Evolutionary conservation across 129 eudicot genomes (phyloP).

Genomic region (Heracleum sosnowskyi): DNA sequence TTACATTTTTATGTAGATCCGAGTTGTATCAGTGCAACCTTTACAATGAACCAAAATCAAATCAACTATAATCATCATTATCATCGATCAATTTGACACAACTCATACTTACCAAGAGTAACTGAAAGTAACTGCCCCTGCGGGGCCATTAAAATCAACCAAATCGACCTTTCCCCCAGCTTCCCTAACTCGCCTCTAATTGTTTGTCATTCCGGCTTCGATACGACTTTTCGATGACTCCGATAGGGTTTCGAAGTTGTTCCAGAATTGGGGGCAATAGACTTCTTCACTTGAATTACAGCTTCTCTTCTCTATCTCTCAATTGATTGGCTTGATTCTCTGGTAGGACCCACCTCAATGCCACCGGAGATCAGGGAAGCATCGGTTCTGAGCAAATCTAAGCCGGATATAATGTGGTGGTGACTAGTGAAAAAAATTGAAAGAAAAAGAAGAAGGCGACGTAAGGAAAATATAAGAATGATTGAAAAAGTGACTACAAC

Average conservation of each 20-base stretch:
- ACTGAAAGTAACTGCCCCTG: too few relatives aligned
- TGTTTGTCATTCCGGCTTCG: slow-evolving; percentile 57
- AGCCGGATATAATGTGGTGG: slow-evolving; percentile 31
- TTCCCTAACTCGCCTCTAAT: slow-evolving; percentile 22
- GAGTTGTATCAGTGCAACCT: too few relatives aligned
- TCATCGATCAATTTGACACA: too few relatives aligned
- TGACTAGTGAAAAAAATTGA: too few relatives aligned
- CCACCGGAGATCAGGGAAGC: slow-evolving; percentile 18
- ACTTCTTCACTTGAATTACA: slow-evolving; percentile 22
- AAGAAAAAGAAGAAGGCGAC: too few relatives aligned
- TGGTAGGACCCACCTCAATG: slow-evolving; percentile 18
- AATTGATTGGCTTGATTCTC: slow-evolving; percentile 32
- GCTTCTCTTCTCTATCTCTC: slow-evolving; percentile 51
- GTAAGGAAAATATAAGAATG: too few relatives aligned
- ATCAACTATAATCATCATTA: too few relatives aligned
- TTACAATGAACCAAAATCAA: too few relatives aligned
- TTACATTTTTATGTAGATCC: too few relatives aligned
- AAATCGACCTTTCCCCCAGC: slow-evolving; percentile 22
- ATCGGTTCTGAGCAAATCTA: slow-evolving; percentile 28
- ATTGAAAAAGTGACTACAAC: too few relatives aligned
- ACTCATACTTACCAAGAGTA: too few relatives aligned
- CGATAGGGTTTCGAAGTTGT: slow-evolving; percentile 19
- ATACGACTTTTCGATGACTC: slow-evolving; percentile 19
- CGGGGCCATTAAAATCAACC: too few relatives aligned
- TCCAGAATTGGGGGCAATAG: slow-evolving; percentile 23